Evolutionary conservation across 345 rosid species (phyloP).

Genomic region (Hypericum androsaemum): DNA sequence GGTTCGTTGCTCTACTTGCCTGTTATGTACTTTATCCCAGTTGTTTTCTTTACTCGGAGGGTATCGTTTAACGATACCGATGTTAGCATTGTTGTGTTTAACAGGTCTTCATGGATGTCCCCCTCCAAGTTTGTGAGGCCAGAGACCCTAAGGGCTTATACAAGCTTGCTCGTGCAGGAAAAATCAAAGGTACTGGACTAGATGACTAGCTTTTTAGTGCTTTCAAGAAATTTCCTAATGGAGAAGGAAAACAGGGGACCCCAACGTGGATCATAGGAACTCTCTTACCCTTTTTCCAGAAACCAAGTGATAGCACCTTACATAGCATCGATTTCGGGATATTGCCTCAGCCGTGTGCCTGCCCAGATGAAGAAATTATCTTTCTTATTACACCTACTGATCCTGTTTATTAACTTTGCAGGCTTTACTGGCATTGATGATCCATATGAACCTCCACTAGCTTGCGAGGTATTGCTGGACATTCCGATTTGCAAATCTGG

Average conservation of each 20-base stretch:
- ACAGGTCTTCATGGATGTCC: slow-evolving; percentile 89
- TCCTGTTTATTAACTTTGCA: slow-evolving; percentile 15
- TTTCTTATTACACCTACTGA: too few species aligned
- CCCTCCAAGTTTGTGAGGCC: slow-evolving; percentile 66
- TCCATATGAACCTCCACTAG: slow-evolving; percentile 77
- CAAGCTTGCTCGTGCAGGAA: slow-evolving; percentile 90
- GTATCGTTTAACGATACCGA: too few species aligned
- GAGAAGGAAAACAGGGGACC: too few species aligned
- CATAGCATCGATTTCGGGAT: too few species aligned
- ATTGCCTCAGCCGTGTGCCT: too few species aligned
- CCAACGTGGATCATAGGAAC: neutral
- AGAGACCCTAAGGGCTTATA: slow-evolving; percentile 87
- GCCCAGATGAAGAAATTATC: too few species aligned
- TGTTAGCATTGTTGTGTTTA: neutral
- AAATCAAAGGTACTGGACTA: slow-evolving; percentile 56
- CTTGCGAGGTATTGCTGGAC: slow-evolving; percentile 51
- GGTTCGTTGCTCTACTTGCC: slow-evolving; percentile 28
- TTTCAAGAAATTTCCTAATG: neutral
- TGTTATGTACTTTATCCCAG: too few species aligned
- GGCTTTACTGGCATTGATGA: slow-evolving; percentile 97
- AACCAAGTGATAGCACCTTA: too few species aligned
- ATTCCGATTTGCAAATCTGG: neutral
- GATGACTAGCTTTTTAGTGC: neutral
- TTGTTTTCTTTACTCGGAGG: slow-evolving; percentile 1
- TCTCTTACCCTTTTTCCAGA: neutral